These are phyloP conservation scores for Blastobotrys arbuscula DNA, from an alignment of 1,139 yeast genomes.

Conservation along the genomic window DNA sequence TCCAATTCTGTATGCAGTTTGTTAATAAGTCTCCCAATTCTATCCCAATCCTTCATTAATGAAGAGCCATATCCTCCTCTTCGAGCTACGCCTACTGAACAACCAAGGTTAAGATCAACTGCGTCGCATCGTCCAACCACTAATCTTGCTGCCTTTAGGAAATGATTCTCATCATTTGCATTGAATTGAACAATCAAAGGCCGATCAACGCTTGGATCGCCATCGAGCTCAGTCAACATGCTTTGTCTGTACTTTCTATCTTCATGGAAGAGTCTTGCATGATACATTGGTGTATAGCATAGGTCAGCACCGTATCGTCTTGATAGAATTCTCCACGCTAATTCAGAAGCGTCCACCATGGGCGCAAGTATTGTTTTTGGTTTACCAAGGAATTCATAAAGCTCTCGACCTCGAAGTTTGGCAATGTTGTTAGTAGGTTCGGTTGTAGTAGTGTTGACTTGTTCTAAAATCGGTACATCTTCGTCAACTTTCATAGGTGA, in stretches of 20 bases:
- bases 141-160: slow-evolving; percentile 92
- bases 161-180: slow-evolving; percentile 68
- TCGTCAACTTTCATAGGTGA: too few species aligned
- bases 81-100: slow-evolving; percentile 96
- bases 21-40: slow-evolving; percentile 64
- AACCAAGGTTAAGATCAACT: slow-evolving; percentile 89
- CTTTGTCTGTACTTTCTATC: slow-evolving; percentile 72
- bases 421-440: too few species aligned
- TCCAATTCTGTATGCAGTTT: slow-evolving; percentile 67
- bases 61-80: slow-evolving; percentile 91
- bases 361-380: slow-evolving; percentile 94
- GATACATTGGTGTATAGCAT: slow-evolving; percentile 96
- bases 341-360: slow-evolving; percentile 95
- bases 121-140: slow-evolving; percentile 84
- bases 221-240: slow-evolving; percentile 75
- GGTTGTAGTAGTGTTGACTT: too few species aligned
- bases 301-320: slow-evolving; percentile 87
- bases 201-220: slow-evolving; percentile 38
- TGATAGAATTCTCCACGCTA: slow-evolving; percentile 91
- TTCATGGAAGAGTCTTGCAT: slow-evolving; percentile 83
- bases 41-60: slow-evolving; percentile 94
- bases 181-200: slow-evolving; percentile 32
- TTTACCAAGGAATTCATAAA: slow-evolving; percentile 60
- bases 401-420: slow-evolving; percentile 57
- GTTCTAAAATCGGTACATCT: too few species aligned